A percentile compares a stretch with the other conserved stretches of the same genome.
Evolutionary conservation across 164 flowering plant genomes (phyloP).

Genomic region (Tinospora cordifolia): DNA sequence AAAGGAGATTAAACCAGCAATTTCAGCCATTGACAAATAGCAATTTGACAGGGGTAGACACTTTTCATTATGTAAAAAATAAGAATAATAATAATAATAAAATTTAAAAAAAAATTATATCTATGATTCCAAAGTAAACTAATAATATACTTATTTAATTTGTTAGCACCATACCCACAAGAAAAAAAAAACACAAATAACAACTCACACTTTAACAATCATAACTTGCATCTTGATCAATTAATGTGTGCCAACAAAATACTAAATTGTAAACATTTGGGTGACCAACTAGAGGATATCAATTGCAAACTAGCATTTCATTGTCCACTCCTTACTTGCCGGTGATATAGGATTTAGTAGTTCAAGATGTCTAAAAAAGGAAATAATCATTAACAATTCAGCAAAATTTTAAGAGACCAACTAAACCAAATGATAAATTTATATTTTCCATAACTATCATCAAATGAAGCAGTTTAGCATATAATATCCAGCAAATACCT

Average conservation of each 20-base stretch:
- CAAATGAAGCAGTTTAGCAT: not conserved
- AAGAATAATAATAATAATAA: too few species aligned
- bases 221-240: too few species aligned
- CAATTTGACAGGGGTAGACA: too few species aligned
- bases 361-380: not conserved
- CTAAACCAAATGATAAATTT: not conserved
- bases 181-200: not conserved
- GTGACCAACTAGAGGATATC: not conserved
- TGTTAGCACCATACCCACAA: not conserved
- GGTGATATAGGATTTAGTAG: too few species aligned
- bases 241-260: not conserved
- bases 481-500: constrained; percentile 34
- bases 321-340: not conserved
- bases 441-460: not conserved
- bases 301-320: not conserved
- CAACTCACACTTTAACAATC: not conserved
- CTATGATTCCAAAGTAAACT: not conserved
- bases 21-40: not conserved
- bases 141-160: not conserved
- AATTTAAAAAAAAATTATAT: too few species aligned
- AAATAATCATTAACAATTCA: not conserved
- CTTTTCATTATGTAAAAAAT: too few species aligned
- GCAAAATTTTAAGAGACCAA: not conserved
- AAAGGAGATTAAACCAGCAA: not conserved
- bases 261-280: not conserved